Conservation (phyloP, 208 protist species). For the Wallacemonas sp. region DNA sequence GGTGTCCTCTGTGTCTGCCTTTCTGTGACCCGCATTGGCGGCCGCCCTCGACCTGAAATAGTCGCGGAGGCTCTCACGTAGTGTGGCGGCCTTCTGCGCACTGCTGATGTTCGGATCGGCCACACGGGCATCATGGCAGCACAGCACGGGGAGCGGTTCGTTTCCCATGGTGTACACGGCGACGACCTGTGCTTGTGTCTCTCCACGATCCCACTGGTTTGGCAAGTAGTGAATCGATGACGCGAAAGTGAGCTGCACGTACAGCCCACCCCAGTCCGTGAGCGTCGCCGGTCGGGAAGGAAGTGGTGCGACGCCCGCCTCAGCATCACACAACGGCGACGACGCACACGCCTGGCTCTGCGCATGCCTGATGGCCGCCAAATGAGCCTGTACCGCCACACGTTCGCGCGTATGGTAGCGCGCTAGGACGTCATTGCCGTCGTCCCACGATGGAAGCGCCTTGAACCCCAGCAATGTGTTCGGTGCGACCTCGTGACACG, state of each 20-base stretch:
- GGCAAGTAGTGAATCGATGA: constrained; percentile 13
- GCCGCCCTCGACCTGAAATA: too few relatives aligned
- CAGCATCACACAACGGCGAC: too few relatives aligned
- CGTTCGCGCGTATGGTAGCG: not conserved
- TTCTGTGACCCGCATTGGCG: too few relatives aligned
- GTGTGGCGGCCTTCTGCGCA: not conserved
- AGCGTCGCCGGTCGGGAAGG: not conserved
- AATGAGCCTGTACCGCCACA: not conserved
- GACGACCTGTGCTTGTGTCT: not conserved
- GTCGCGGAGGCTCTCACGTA: not conserved
- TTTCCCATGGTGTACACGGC: not conserved
- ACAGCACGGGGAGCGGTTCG: not conserved
- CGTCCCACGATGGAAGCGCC: not conserved
- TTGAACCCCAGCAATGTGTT: constrained; percentile 6
- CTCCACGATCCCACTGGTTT: constrained; percentile 16
- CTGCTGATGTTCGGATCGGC: not conserved
- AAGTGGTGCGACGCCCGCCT: too few relatives aligned
- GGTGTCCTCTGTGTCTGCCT: too few relatives aligned
- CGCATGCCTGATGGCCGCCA: not conserved
- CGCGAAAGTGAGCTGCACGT: constrained; percentile 3
- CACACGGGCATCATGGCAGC: not conserved
- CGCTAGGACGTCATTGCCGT: not conserved
- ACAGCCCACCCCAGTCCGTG: constrained; percentile 7
- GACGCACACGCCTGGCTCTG: too few relatives aligned
- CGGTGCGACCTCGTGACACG: not conserved